Evolutionary conservation across 1,284 basidiomycete species (phyloP).

Genomic region (Amylostereum areolatum): DNA sequence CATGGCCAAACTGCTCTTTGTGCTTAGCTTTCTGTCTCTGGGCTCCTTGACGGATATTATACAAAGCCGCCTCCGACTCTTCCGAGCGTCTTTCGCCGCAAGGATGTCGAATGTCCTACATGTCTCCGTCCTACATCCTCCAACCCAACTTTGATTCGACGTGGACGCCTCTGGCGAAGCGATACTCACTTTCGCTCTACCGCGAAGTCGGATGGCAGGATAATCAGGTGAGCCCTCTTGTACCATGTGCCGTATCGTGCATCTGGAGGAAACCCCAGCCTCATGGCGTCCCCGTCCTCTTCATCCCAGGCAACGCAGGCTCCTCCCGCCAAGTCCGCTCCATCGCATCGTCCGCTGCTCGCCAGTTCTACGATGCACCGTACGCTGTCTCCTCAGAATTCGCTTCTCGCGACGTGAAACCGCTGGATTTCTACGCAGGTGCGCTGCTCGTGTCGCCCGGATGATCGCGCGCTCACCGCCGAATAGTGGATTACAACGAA

Average conservation of each 20-base stretch:
- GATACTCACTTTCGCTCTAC: conserved; percentile 88
- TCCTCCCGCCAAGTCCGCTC: conserved; percentile 93
- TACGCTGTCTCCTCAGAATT: conserved; percentile 47
- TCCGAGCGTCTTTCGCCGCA: conserved; percentile 57
- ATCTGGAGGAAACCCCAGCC: conserved; percentile 29
- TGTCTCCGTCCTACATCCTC: conserved; percentile 87
- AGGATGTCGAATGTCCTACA: conserved; percentile 97
- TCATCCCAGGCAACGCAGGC: conserved; percentile 97
- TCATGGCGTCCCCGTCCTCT: conserved; percentile 77
- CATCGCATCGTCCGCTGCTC: conserved; percentile 84
- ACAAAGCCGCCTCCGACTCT: conserved; percentile 23
- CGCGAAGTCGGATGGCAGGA: conserved; percentile 85
- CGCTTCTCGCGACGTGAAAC: conserved; percentile 36
- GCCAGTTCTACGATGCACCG: conserved; percentile 69
- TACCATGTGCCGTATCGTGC: conserved; percentile 9
- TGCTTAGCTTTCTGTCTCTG: conserved; percentile 4
- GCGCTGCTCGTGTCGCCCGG: conserved; percentile 16
- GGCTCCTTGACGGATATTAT: conserved; percentile 3
- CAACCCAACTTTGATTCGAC: conserved; percentile 55
- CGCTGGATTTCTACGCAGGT: conserved; percentile 85
- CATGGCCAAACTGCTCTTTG: not conserved
- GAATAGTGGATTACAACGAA: conserved; percentile 90
- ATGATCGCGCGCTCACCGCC: not conserved
- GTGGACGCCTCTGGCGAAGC: conserved; percentile 62
- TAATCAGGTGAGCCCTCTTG: conserved; percentile 41